These are phyloP conservation scores for Chlorophyllum brunneum DNA, from an alignment of 768 basidiomycete species.

Conservation along the genomic window DNA sequence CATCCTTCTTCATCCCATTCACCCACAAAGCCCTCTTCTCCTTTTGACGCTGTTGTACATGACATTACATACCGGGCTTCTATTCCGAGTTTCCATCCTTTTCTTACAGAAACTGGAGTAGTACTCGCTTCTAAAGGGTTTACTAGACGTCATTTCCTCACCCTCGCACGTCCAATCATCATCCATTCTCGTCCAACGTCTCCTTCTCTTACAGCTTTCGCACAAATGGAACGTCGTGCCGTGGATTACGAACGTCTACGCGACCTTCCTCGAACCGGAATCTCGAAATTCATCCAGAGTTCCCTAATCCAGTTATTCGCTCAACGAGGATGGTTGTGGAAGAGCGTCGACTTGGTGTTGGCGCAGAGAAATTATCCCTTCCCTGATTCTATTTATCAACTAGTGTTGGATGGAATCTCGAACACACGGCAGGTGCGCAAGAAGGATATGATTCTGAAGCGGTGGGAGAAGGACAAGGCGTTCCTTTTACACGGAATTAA, in stretches of 20 bases:
- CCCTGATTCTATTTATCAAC: neutral
- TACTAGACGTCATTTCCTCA: neutral
- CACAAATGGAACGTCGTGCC: neutral
- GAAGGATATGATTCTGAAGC: neutral
- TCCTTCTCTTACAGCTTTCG: neutral
- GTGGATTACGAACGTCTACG: neutral
- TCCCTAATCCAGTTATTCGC: constrained; percentile 1
- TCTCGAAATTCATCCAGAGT: neutral
- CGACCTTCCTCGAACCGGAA: neutral
- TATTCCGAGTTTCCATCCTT: neutral
- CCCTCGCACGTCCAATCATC: constrained; percentile 2
- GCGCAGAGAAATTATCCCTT: neutral
- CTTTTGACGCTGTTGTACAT: neutral
- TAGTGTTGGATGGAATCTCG: neutral
- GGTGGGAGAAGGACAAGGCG: constrained; percentile 4
- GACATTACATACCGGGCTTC: neutral
- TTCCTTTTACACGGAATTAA: too few species aligned
- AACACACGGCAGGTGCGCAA: neutral
- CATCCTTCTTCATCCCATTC: neutral
- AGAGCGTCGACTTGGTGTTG: neutral
- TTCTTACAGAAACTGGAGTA: neutral
- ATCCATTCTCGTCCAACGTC: neutral
- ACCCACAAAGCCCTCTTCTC: neutral
- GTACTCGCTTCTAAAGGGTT: constrained; percentile 1
- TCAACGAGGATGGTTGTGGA: neutral